Evolutionary conservation across 176 grass and related monocot species (phyloP), one percentile per base, ranked within the genome.

Genomic region (Cenchrus purpureus): DNA sequence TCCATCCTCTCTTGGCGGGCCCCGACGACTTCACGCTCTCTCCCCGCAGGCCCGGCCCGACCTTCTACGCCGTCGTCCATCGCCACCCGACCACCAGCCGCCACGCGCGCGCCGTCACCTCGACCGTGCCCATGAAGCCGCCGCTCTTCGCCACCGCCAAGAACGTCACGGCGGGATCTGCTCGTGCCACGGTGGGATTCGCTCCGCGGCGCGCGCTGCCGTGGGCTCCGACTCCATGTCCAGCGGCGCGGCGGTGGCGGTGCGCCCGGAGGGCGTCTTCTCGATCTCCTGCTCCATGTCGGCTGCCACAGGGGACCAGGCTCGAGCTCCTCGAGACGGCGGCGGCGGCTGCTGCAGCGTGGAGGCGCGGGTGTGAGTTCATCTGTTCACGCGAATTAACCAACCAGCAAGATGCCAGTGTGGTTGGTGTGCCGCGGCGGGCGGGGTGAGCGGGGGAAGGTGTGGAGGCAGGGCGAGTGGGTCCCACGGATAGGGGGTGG

Each of bases 91-190:
- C 22, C 86, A 88, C 11, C 96, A 94, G 84, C 74, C 92, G 89
- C 79, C 43, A 87, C 52, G 91, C 22, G 96, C 10, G 91, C 67
- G 87, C 91, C 11, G 90, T 98, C 10, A 98, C 96, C 16, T 72
- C 96, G 14, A 72, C 80, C 0, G 86, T 94, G 34, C 93, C 93
- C 15, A 98, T 98, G 96, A 98, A 98, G 89, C 96, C 96, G 53
- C 89, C 93, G 67, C 28, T 86, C 37, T 92, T 95, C 65, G 89
- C 96, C 2, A 98, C 96, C 0, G 76, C 80, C 45, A 98, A 98
- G 88, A 98, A 98, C 71, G 96, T 95, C 20, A 95, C 22, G 22
- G 17, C 17, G 7, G 97, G 8, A 99, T 74, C 83, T 99, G 97
- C 81, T 91, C 88, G 4, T 77, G 87, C 97, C 97, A 99, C 64